Base-by-base conservation (phyloP, 768 basidiomycete species). In the Daedaleopsis sinensis region DNA sequence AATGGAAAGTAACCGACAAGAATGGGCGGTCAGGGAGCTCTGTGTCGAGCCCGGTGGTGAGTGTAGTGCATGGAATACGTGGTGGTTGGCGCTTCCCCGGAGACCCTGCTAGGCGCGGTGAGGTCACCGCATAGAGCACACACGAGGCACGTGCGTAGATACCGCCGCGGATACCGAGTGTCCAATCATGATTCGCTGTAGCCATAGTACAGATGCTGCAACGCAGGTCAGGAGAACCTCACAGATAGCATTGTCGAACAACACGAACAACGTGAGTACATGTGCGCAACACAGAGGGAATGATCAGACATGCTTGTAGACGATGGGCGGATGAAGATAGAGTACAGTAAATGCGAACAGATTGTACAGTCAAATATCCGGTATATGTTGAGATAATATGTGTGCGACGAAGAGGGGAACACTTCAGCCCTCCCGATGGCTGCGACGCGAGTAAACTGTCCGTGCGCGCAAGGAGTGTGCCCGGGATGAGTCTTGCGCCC, bases 51-150 rank as follows among this genome's bases (percentile, higher is more conserved):
- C 39, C 61, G 51, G 52, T 59, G 57, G 60, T 19, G 55, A 57
- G 60, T 48, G 53, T 23, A 56, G 58, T 55, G 48, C 61, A 59
- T 61, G 61, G 64, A 59, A 62, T 65, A 61, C 59, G 63, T 61
- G 63, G 60, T 59, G 46, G 24, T 53, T 53, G 47, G 55, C 61
- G 61, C 56, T 57, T 58, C 52, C 52, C 47, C 58, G 4, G 27
- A 32, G 51, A 18, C 18, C 35, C 38, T 38, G 52, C 52, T 19
- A 54, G 49, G 54, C 62, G 62, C 58, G 55, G 62, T 64, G 62
- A 64, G 55, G 55, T 64, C 62, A 64, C 62, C 51, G 58, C 62
- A 64, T 59, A 64, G 49, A 55, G n/a, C n/a, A n/a, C n/a, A n/a
- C n/a, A n/a, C n/a, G 62, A 42, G 12, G 51, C 57, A 64, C 62